A percentile compares a stretch with the other conserved stretches of the same genome.
These are phyloP conservation scores for Zygoascus biomembranicola DNA, from an alignment of 805 yeast species.

Conservation along the genomic window DNA sequence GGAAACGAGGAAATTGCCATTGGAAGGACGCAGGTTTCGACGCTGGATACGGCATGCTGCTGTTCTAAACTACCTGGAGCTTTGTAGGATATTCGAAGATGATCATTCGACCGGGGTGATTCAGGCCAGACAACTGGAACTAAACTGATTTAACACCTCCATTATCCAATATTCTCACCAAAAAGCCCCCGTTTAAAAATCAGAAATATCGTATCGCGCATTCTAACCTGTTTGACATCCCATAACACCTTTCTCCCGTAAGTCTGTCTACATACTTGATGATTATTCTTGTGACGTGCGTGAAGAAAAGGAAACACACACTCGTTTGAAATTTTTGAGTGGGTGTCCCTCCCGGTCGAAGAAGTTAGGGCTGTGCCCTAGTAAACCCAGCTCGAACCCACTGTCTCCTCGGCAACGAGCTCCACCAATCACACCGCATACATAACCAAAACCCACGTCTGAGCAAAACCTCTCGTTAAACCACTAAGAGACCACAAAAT, in stretches of 20 bases:
- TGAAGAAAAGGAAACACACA: neutral
- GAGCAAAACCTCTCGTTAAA: constrained; percentile 1
- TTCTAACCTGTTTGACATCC: too few species aligned
- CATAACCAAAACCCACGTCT: neutral
- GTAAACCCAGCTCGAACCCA: too few species aligned
- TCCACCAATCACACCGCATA: neutral
- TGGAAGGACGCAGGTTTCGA: too few species aligned
- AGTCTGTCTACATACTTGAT: neutral
- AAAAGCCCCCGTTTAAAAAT: too few species aligned
- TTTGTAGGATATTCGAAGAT: too few species aligned
- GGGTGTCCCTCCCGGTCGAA: neutral
- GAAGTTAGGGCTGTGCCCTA: neutral
- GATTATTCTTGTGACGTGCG: neutral
- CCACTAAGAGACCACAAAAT: constrained; percentile 6
- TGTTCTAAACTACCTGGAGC: too few species aligned
- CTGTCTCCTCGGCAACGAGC: neutral
- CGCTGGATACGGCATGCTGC: too few species aligned
- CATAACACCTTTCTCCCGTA: neutral
- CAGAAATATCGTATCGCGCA: neutral
- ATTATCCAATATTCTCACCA: too few species aligned
- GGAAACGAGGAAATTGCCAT: too few species aligned
- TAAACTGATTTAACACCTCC: too few species aligned
- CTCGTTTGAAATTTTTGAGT: neutral
- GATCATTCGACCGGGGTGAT: too few species aligned
- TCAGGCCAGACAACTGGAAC: too few species aligned